Conservation (phyloP, 371 early-diverging fungal genomes). For the Rhizopus delemar region DNA sequence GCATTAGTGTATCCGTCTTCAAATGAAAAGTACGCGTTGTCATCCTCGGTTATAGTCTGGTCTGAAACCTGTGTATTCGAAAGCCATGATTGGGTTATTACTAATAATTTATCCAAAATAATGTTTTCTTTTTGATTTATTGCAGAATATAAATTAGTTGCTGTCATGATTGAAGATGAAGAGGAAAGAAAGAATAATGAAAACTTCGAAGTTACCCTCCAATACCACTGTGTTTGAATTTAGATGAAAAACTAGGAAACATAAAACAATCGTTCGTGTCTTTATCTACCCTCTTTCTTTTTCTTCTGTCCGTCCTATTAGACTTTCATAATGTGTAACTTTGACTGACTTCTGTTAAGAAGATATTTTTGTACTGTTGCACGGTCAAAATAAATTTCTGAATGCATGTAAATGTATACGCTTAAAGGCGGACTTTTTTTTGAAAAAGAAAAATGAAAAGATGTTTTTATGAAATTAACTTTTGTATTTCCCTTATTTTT, state of each 20-base stretch:
- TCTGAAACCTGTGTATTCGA: background rate
- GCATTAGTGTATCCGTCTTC: conserved; percentile 2
- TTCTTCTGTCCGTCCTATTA: background rate
- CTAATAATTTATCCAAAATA: too few relatives aligned
- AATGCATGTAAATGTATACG: background rate
- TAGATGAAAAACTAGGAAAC: background rate
- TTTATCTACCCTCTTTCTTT: background rate
- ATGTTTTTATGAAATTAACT: too few relatives aligned
- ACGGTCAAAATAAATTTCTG: background rate
- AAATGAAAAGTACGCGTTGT: background rate
- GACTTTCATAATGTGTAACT: too few relatives aligned
- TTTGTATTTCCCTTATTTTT: too few relatives aligned
- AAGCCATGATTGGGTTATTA: too few relatives aligned
- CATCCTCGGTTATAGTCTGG: background rate
- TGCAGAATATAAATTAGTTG: too few relatives aligned
- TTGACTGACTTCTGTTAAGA: background rate
- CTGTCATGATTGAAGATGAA: background rate
- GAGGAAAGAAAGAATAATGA: background rate
- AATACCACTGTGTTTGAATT: conserved; percentile 2
- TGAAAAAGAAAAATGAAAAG: too few relatives aligned
- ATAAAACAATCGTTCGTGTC: background rate
- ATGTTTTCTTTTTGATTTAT: too few relatives aligned
- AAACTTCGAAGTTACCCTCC: background rate
- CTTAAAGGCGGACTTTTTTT: too few relatives aligned
- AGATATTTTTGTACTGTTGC: background rate